Evolutionary conservation across 768 basidiomycete genomes (phyloP).

Genomic region (Ephemerocybe angulata): DNA sequence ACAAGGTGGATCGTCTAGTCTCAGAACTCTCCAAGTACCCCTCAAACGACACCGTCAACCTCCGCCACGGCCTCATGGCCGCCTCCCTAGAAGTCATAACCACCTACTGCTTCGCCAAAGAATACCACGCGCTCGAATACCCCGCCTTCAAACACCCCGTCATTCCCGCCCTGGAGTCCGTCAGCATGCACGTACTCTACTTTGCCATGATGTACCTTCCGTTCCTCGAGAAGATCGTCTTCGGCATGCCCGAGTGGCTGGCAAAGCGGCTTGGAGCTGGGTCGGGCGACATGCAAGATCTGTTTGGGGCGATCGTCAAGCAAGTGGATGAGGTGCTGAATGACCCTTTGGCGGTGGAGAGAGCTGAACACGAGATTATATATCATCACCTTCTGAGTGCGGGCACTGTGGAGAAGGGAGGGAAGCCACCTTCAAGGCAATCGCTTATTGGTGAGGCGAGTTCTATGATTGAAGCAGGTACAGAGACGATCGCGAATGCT

Average conservation of each 20-base stretch:
- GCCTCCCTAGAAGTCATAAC: slow-evolving; percentile 28
- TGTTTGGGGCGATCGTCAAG: slow-evolving; percentile 2
- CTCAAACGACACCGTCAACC: slow-evolving; percentile 13
- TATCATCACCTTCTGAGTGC: slow-evolving; percentile 28
- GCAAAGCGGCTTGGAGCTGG: slow-evolving; percentile 10
- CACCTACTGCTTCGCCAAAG: slow-evolving; percentile 27
- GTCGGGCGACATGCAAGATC: background rate
- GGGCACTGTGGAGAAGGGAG: background rate
- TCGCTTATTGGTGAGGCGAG: slow-evolving; percentile 1
- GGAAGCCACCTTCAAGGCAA: background rate
- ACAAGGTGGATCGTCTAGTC: slow-evolving; percentile 22
- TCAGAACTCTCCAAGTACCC: slow-evolving; percentile 5
- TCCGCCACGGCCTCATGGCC: slow-evolving; percentile 24
- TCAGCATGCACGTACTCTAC: background rate
- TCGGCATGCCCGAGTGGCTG: slow-evolving; percentile 16
- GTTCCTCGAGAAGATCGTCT: slow-evolving; percentile 13
- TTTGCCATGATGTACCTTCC: slow-evolving; percentile 20
- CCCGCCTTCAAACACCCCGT: slow-evolving; percentile 24
- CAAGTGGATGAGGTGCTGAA: slow-evolving; percentile 24
- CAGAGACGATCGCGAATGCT: slow-evolving; percentile 40
- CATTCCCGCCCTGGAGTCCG: slow-evolving; percentile 18
- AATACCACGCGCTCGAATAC: slow-evolving; percentile 19
- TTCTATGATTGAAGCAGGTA: slow-evolving; percentile 29
- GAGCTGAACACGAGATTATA: slow-evolving; percentile 31
- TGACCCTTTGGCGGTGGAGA: slow-evolving; percentile 20